phyloP scores from a whole-genome alignment of 805 yeast genomes.

The Wickerhamiella australiensis region DNA sequence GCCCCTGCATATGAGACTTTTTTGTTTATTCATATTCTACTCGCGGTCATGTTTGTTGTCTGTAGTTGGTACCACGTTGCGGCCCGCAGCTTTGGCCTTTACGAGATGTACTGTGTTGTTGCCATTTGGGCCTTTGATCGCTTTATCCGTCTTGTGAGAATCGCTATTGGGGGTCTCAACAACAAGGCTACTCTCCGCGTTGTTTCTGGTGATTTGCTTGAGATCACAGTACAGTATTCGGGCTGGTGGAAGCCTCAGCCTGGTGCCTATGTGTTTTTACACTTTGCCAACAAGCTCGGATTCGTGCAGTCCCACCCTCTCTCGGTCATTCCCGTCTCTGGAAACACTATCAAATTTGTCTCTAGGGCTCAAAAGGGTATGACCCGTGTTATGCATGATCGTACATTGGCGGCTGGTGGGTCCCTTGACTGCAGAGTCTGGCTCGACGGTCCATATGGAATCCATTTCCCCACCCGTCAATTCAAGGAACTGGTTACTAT shows the following conservation, averaged over 20 bases:
- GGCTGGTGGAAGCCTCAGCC: constrained; percentile 37
- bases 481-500: constrained; percentile 33
- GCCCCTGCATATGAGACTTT: constrained; percentile 45
- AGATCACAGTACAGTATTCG: constrained; percentile 31
- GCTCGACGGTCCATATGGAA: constrained; percentile 52
- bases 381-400: constrained; percentile 14
- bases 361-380: constrained; percentile 17
- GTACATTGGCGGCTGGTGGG: constrained; percentile 13
- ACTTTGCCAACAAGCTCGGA: constrained; percentile 36
- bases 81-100: constrained; percentile 14
- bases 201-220: constrained; percentile 28
- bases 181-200: constrained; percentile 7
- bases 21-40: constrained; percentile 40
- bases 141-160: constrained; percentile 1
- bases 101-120: constrained; percentile 21
- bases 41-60: constrained; percentile 43
- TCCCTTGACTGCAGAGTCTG: constrained; percentile 28
- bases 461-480: constrained; percentile 23
- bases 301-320: constrained; percentile 71
- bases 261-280: constrained; percentile 45
- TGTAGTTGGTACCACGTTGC: constrained; percentile 45
- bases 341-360: constrained; percentile 12
- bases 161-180: constrained; percentile 1
- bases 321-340: constrained; percentile 30
- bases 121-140: constrained; percentile 59